A percentile compares a stretch with the other conserved stretches of the same genome.
Evolutionary conservation across 2,329 filamentous ascomycete genomes (phyloP).

Genomic region (Onygenales sp.): DNA sequence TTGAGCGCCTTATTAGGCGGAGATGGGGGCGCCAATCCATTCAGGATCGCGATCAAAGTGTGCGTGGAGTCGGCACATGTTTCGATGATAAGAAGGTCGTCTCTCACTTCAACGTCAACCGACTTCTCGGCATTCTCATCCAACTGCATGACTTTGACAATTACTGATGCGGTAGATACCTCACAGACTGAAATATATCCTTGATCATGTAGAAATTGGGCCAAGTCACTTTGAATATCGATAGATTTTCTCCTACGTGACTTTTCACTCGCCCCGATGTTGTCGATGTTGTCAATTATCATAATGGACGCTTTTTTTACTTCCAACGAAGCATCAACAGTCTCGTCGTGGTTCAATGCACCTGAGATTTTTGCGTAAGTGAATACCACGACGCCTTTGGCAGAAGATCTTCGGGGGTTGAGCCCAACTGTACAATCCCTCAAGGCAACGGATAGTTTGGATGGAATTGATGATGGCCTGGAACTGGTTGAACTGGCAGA

Average conservation of each 20-base stretch:
- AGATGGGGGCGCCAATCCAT: slow-evolving; percentile 71
- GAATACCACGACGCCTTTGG: slow-evolving; percentile 70
- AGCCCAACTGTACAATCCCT: slow-evolving; percentile 75
- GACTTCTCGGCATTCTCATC: slow-evolving; percentile 52
- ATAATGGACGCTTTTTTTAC: slow-evolving; percentile 75
- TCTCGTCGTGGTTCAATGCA: slow-evolving; percentile 54
- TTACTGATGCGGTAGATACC: slow-evolving; percentile 69
- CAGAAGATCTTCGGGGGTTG: slow-evolving; percentile 65
- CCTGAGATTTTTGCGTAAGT: slow-evolving; percentile 68
- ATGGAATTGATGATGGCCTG: slow-evolving; percentile 41
- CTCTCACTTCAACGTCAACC: slow-evolving; percentile 70
- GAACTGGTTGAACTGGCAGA: slow-evolving; percentile 12
- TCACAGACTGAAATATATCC: slow-evolving; percentile 84
- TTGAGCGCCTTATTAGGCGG: slow-evolving; percentile 74
- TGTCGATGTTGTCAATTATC: slow-evolving; percentile 64
- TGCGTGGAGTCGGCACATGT: slow-evolving; percentile 96
- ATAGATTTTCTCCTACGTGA: slow-evolving; percentile 18
- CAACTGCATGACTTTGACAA: slow-evolving; percentile 50
- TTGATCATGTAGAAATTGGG: slow-evolving; percentile 44
- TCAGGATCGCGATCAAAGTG: slow-evolving; percentile 70
- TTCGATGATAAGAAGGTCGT: slow-evolving; percentile 81
- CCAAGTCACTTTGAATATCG: slow-evolving; percentile 32
- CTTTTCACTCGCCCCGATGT: slow-evolving; percentile 31
- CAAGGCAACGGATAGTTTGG: slow-evolving; percentile 51
- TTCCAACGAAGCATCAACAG: slow-evolving; percentile 55